These are phyloP conservation scores for Sedum album DNA, from an alignment of 164 flowering plant genomes.

Conservation along the genomic window DNA sequence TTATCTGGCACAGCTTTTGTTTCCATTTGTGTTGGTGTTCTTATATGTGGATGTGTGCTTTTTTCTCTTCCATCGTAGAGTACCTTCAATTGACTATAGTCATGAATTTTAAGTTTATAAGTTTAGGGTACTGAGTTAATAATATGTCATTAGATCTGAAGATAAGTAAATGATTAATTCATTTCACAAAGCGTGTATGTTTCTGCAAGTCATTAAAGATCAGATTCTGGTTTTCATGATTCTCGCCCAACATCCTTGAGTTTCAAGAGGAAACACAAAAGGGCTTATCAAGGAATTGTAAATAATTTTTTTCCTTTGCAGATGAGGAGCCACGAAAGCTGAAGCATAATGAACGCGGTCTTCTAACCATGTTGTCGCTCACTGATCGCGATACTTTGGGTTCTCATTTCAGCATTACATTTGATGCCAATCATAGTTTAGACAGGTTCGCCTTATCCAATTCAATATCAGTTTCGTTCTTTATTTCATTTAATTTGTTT, in stretches of 20 bases:
- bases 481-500: background rate
- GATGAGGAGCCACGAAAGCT: conserved; percentile 61
- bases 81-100: background rate
- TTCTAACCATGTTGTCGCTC: conserved; percentile 84
- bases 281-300: background rate
- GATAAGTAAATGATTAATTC: background rate
- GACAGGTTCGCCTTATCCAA: conserved; percentile 54
- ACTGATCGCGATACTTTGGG: conserved; percentile 70
- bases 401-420: conserved; percentile 76
- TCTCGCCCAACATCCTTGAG: background rate
- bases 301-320: conserved; percentile 20
- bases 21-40: background rate
- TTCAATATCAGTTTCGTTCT: too few species aligned
- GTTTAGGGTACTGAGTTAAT: too few species aligned
- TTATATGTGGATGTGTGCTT: conserved; percentile 6
- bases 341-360: conserved; percentile 74
- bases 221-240: background rate
- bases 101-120: background rate
- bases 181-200: background rate
- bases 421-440: conserved; percentile 63
- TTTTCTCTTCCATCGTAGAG: background rate
- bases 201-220: background rate
- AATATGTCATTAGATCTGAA: too few species aligned
- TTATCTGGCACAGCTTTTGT: background rate
- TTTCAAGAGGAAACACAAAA: background rate